Evolutionary conservation across 371 early-diverging fungal species (phyloP).

Genomic region (Lichtheimia ornata): DNA sequence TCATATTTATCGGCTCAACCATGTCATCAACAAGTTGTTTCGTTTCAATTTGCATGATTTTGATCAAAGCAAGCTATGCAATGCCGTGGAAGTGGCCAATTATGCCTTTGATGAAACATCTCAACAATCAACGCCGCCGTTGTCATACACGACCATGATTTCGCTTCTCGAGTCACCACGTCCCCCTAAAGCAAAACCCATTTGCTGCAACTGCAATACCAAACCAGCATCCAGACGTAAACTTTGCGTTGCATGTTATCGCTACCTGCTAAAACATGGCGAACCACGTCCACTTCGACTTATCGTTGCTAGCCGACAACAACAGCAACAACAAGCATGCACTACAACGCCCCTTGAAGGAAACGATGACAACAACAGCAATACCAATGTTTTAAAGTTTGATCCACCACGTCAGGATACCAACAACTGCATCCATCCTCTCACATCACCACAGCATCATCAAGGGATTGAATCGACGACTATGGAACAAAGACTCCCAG

Average conservation of each 20-base stretch:
- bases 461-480: too few species aligned
- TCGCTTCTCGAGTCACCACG: slow-evolving; percentile 29
- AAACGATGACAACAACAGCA: too few species aligned
- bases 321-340: background rate
- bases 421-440: too few species aligned
- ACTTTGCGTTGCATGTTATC: slow-evolving; percentile 48
- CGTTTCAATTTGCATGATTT: slow-evolving; percentile 39
- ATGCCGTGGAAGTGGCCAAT: slow-evolving; percentile 35
- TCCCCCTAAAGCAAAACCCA: slow-evolving; percentile 37
- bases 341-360: too few species aligned
- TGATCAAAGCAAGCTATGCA: slow-evolving; percentile 25
- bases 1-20: slow-evolving; percentile 45
- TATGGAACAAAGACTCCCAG: too few species aligned
- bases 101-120: slow-evolving; percentile 35
- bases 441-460: too few species aligned
- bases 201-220: slow-evolving; percentile 39
- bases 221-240: slow-evolving; percentile 43
- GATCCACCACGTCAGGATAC: too few species aligned
- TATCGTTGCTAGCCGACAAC: slow-evolving; percentile 33
- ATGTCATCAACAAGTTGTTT: slow-evolving; percentile 46
- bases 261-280: slow-evolving; percentile 44
- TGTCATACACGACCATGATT: slow-evolving; percentile 4
- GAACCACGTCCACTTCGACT: slow-evolving; percentile 33
- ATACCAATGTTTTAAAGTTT: too few species aligned
- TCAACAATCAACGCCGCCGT: slow-evolving; percentile 21